phyloP scores from a whole-genome alignment of 495 filamentous ascomycete genomes.

The Penicillium salamii region DNA sequence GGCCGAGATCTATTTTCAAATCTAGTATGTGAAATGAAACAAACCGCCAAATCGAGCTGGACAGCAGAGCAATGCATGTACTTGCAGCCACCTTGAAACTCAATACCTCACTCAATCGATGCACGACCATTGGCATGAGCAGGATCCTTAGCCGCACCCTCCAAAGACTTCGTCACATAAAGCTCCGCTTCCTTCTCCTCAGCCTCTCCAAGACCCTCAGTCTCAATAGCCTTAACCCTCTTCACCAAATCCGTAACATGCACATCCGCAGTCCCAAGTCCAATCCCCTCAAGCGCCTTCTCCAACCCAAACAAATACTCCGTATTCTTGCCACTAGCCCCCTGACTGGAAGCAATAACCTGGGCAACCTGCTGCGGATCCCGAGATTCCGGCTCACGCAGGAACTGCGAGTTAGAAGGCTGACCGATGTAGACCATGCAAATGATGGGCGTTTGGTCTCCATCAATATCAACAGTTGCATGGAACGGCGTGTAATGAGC shows the following conservation, averaged over 20 bases:
- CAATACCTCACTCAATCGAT: constrained; percentile 23
- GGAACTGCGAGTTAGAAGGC: constrained; percentile 90
- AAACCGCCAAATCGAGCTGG: too few relatives aligned
- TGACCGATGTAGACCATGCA: constrained; percentile 93
- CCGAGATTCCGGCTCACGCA: constrained; percentile 61
- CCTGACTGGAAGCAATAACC: constrained; percentile 73
- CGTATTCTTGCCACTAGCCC: constrained; percentile 85
- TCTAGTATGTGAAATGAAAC: too few relatives aligned
- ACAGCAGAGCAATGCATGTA: too few relatives aligned
- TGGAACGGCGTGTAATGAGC: constrained; percentile 86
- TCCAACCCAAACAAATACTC: constrained; percentile 89
- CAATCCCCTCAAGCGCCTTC: constrained; percentile 68
- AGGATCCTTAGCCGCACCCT: constrained; percentile 19
- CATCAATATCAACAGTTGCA: constrained; percentile 33
- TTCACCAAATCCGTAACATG: constrained; percentile 64
- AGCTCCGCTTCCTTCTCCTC: constrained; percentile 39
- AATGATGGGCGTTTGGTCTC: constrained; percentile 33
- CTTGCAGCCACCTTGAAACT: too few relatives aligned
- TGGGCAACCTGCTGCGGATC: constrained; percentile 77
- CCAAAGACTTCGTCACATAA: constrained; percentile 33
- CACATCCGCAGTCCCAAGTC: constrained; percentile 74
- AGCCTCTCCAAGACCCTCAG: constrained; percentile 20
- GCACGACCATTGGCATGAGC: constrained; percentile 15
- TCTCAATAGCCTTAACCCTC: constrained; percentile 43
- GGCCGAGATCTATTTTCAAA: too few relatives aligned